These are phyloP conservation scores for Suillus americanus DNA, from an alignment of 768 basidiomycete genomes.

Conservation along the genomic window DNA sequence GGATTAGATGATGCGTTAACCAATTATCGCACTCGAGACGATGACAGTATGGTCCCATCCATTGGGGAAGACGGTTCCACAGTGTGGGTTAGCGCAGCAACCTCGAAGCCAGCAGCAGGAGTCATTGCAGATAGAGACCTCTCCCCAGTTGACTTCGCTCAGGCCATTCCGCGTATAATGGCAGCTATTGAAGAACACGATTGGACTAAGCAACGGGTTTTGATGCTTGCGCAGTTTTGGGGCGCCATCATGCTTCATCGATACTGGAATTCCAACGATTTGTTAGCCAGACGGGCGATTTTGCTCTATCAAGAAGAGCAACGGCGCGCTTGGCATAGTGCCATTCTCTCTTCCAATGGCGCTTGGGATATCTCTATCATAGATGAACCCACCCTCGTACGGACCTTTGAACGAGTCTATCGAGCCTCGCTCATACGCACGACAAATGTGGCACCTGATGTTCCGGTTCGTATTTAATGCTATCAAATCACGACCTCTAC, in stretches of 20 bases:
- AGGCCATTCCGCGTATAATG: not conserved
- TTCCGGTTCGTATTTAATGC: too few species aligned
- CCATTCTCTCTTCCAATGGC: not conserved
- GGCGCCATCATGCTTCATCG: not conserved
- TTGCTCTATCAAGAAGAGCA: not conserved
- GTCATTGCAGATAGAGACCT: too few species aligned
- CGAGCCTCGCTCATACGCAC: too few species aligned
- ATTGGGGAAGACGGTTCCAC: not conserved
- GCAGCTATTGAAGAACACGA: not conserved
- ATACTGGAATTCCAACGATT: not conserved
- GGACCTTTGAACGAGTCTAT: not conserved
- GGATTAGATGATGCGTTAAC: not conserved
- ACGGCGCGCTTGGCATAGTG: not conserved
- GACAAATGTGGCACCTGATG: too few species aligned
- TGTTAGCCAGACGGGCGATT: not conserved
- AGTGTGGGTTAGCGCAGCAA: not conserved
- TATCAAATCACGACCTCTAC: too few species aligned
- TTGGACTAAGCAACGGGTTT: rapidly evolving
- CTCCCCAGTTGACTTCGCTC: not conserved
- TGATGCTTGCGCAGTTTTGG: not conserved
- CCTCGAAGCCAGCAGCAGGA: too few species aligned
- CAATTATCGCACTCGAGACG: not conserved
- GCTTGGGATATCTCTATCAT: not conserved
- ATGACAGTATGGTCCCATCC: not conserved
- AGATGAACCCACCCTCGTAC: not conserved